A percentile compares a stretch with the other conserved stretches of the same genome.
These are phyloP conservation scores for Fusarium drepaniforme DNA, from an alignment of 2,329 filamentous ascomycete species.

Conservation along the genomic window DNA sequence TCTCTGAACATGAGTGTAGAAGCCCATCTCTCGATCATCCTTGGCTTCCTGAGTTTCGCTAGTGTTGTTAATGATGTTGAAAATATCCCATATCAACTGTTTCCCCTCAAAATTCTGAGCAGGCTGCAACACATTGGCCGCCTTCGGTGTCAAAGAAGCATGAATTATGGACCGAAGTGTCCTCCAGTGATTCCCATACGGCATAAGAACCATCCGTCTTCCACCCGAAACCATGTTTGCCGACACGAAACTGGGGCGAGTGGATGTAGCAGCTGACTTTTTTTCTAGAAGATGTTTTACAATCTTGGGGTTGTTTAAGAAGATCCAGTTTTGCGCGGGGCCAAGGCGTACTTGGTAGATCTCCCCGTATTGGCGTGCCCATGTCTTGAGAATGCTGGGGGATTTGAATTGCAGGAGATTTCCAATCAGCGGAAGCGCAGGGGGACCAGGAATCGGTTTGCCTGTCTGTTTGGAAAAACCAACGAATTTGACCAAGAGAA, in stretches of 20 bases:
- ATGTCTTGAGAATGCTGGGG: background rate
- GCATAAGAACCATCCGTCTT: background rate
- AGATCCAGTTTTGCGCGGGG: background rate
- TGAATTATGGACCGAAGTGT: background rate
- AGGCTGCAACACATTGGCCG: background rate
- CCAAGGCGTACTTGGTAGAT: background rate
- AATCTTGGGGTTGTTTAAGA: background rate
- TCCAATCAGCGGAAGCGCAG: background rate
- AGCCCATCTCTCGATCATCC: background rate
- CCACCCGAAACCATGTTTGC: background rate
- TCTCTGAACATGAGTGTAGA: background rate
- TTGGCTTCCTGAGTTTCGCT: background rate
- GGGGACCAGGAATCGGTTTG: background rate
- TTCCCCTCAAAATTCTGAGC: background rate
- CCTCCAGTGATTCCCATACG: background rate
- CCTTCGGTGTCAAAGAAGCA: background rate
- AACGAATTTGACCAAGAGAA: background rate
- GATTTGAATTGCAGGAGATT: background rate
- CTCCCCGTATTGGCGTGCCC: background rate
- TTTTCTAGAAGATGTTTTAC: background rate
- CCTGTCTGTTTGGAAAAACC: background rate
- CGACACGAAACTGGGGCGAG: background rate
- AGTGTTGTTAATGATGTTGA: background rate
- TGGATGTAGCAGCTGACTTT: background rate
- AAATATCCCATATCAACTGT: background rate